Conservation (phyloP, 116 monocot genomes). For the Iris pallida region DNA sequence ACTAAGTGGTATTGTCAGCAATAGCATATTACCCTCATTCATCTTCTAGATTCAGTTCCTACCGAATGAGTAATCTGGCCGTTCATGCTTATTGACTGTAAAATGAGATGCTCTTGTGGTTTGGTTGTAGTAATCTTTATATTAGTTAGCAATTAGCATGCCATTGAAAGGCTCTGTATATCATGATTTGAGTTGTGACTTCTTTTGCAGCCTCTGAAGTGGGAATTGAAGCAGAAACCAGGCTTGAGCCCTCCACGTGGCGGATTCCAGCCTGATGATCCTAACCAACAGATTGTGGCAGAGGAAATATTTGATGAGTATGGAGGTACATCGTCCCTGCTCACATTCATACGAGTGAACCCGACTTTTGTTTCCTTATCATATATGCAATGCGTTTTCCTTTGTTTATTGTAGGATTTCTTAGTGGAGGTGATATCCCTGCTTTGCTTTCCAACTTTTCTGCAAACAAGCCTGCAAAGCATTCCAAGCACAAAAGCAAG, state of each 20-base stretch:
- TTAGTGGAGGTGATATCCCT: slow-evolving; percentile 52
- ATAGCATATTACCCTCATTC: too few species aligned
- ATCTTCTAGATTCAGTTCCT: too few species aligned
- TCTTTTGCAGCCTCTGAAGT: slow-evolving; percentile 62
- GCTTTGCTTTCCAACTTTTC: slow-evolving; percentile 45
- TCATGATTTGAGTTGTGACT: too few species aligned
- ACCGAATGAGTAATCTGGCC: too few species aligned
- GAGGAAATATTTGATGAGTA: slow-evolving; percentile 99
- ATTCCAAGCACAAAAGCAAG: slow-evolving; percentile 36
- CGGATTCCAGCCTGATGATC: slow-evolving; percentile 86
- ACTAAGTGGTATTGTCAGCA: too few species aligned
- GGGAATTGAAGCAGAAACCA: slow-evolving; percentile 95
- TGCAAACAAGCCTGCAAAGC: slow-evolving; percentile 33
- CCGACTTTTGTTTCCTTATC: not conserved
- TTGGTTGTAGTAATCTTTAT: too few species aligned
- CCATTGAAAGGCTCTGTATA: too few species aligned
- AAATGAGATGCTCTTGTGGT: too few species aligned
- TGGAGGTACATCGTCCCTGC: slow-evolving; percentile 54
- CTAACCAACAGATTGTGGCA: slow-evolving; percentile 95
- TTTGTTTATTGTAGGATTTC: slow-evolving; percentile 42
- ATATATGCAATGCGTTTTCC: not conserved
- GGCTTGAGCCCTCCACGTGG: slow-evolving; percentile 96
- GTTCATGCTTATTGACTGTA: too few species aligned
- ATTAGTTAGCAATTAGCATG: too few species aligned
- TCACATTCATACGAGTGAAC: not conserved